phyloP scores from a whole-genome alignment of 306 rosid species.

The Oemleria cerasiformis region DNA sequence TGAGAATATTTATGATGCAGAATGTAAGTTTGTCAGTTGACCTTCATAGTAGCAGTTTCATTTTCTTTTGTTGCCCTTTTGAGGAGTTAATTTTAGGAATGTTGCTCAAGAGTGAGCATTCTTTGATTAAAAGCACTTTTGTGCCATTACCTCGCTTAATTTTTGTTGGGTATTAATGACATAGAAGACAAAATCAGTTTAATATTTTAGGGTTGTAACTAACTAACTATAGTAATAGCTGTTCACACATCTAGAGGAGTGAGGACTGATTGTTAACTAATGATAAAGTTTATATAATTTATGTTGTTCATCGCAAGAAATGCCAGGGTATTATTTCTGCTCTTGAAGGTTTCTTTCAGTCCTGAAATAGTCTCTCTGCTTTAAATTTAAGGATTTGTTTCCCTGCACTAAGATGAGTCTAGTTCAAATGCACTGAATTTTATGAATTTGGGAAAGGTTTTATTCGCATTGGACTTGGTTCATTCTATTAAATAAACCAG shows the following conservation, averaged over 20 bases:
- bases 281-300: not conserved
- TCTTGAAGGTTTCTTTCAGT: not conserved
- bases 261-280: no score
- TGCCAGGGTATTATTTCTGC: not conserved
- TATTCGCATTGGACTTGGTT: no score
- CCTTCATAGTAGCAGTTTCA: not conserved
- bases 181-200: not conserved
- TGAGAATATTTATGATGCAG: no score
- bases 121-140: slow-evolving; percentile 1
- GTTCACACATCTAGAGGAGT: not conserved
- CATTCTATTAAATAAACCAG: not conserved
- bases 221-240: not conserved
- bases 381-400: not conserved
- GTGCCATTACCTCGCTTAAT: not conserved
- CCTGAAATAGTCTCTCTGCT: not conserved
- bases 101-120: not conserved
- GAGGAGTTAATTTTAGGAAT: not conserved
- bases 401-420: not conserved
- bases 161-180: slow-evolving; percentile 12
- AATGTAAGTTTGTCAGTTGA: not conserved
- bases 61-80: not conserved
- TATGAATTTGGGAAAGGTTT: no score
- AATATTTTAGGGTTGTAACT: not conserved
- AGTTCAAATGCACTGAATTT: not conserved
- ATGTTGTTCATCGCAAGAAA: not conserved